phyloP scores from a whole-genome alignment of 169 alveolate genomes.

The Ichthyophthirius multifiliis region DNA sequence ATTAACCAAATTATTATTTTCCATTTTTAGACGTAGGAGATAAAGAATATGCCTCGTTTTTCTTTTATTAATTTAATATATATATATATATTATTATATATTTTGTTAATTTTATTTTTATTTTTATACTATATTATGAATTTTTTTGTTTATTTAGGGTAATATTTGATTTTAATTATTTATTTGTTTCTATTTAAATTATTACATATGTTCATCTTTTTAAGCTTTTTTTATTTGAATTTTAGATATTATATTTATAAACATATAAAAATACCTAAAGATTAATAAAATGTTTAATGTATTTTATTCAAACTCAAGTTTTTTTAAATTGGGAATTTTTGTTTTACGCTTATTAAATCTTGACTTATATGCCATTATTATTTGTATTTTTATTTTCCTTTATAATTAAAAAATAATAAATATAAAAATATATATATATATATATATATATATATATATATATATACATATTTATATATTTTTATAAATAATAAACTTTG shows the following conservation, averaged over 20 bases:
- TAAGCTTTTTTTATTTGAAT: background rate
- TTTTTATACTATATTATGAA: too few species aligned
- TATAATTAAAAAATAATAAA: too few species aligned
- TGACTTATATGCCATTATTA: too few species aligned
- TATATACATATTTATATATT: background rate
- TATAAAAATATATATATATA: too few species aligned
- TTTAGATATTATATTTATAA: background rate
- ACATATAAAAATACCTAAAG: background rate
- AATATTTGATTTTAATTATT: too few species aligned
- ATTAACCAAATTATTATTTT: too few species aligned
- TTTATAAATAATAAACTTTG: background rate
- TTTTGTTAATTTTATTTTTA: too few species aligned
- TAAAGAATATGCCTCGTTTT: too few species aligned
- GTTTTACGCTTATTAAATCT: background rate
- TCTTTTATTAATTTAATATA: too few species aligned
- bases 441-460: too few species aligned
- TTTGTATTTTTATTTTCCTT: background rate
- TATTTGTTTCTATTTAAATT: background rate
- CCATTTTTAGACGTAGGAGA: too few species aligned
- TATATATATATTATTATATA: too few species aligned
- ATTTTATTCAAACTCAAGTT: background rate
- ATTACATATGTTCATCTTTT: background rate
- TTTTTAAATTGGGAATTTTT: background rate
- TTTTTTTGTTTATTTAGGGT: background rate
- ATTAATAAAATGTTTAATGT: constrained; percentile 17